A percentile compares a stretch with the other conserved stretches of the same genome.
Evolutionary conservation across 345 rosid genomes (phyloP).

Genomic region (Sonneratia alba): DNA sequence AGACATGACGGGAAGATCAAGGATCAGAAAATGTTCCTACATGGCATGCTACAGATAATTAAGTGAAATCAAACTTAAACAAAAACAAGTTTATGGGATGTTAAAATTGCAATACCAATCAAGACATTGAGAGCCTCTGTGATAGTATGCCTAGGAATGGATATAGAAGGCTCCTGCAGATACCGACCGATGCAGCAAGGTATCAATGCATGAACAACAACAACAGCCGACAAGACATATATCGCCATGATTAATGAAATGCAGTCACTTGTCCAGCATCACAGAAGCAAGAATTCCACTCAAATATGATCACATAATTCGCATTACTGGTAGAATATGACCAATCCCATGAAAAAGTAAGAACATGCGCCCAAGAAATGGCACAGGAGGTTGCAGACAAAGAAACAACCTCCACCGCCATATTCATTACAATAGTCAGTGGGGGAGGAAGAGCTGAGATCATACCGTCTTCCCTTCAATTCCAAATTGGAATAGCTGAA

Average conservation of each 20-base stretch:
- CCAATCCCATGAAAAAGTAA: neutral
- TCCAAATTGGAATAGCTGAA: constrained; percentile 65
- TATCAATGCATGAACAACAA: neutral
- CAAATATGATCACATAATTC: neutral
- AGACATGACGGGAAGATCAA: neutral
- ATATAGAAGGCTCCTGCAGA: constrained; percentile 65
- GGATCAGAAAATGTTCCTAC: neutral
- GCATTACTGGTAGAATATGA: neutral
- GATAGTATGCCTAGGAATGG: constrained; percentile 57
- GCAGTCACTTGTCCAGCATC: neutral
- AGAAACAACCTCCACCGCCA: neutral
- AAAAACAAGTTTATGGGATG: neutral
- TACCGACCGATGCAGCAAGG: neutral
- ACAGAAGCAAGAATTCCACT: neutral
- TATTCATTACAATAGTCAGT: neutral
- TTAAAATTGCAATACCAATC: constrained; percentile 31
- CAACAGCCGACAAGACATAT: neutral
- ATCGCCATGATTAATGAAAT: neutral
- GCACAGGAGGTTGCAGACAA: too few relatives aligned
- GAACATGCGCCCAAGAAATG: neutral
- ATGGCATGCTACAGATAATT: neutral
- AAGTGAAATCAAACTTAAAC: neutral
- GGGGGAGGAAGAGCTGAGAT: neutral
- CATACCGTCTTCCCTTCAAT: constrained; percentile 65
- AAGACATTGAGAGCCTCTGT: constrained; percentile 57